Base-by-base conservation (phyloP, 2,329 filamentous ascomycete genomes). In the Epichloe glyceriae region DNA sequence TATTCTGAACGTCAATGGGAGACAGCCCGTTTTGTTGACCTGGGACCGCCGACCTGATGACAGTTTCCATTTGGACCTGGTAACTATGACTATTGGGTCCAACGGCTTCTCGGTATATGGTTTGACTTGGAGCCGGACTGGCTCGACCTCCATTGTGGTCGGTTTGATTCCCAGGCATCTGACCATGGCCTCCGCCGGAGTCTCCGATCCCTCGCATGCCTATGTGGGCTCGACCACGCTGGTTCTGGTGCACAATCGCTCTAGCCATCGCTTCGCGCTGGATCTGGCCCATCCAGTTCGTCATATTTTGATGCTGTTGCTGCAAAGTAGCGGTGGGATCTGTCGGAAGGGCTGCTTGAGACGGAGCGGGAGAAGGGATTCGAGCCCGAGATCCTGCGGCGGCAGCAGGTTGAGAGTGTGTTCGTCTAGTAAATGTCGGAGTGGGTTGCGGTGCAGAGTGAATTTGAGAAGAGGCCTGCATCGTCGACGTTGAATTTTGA, bases 261-360 rank as follows among this genome's bases (percentile, higher is more conserved):
- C 64, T 69, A 39, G 65, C 65, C 60, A 65, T 66, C 7, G 70
- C 70, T 49, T 76, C 73, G 30, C 69, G 65, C 53, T 74, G 73
- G n/a, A 74, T 60, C 43, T 72, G 72, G 20, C 63, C 69, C 53
- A 76, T 59, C 62, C 74, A 73, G 43, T 70, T 68, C 20, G 67
- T 66, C 63, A 73, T 66, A 17, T 67, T 63, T 50, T 72, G 69
- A 38, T 71, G 69, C 35, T 71, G 64, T n/a, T 65, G 64, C 46
- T 66, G 64, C 46, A 64, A 64, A 39, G 57, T 57, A n/a, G 60
- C 61, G 30, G 57, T 58, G 47, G 62, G 62, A 46, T 64, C 64
- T 10, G 61, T 60, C 46, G 63, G 52, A 45, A 50, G 33, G 10
- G 45, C 49, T 26, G 47, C 37, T 22, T 56, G 56, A 11, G 52